These are phyloP conservation scores for Domatiomyces globalis DNA, from an alignment of 2,329 filamentous ascomycete species.

Conservation along the genomic window DNA sequence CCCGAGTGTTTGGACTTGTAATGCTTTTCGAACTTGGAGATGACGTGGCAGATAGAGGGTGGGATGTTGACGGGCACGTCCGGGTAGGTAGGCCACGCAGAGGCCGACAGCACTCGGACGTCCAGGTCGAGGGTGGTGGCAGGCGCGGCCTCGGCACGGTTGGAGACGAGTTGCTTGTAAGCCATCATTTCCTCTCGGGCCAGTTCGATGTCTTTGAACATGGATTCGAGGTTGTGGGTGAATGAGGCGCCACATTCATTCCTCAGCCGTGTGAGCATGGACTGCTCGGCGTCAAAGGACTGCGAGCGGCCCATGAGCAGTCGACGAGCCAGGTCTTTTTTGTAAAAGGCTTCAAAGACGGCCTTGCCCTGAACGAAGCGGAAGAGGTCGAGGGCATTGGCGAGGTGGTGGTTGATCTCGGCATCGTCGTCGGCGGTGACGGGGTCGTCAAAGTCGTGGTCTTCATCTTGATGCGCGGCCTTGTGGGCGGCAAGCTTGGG, in stretches of 20 bases:
- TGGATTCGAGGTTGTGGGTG: constrained; percentile 93
- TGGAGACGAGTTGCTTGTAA: constrained; percentile 57
- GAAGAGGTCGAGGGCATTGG: constrained; percentile 87
- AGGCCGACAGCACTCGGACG: constrained; percentile 79
- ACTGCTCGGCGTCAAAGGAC: constrained; percentile 86
- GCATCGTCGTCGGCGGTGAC: constrained; percentile 30
- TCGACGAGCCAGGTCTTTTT: constrained; percentile 82
- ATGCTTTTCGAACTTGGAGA: constrained; percentile 67
- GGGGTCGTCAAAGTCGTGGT: constrained; percentile 42
- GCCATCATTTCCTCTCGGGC: constrained; percentile 84
- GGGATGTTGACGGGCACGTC: constrained; percentile 65
- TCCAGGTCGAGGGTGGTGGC: constrained; percentile 49
- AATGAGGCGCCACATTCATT: constrained; percentile 88
- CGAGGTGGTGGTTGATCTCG: constrained; percentile 81
- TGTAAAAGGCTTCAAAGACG: constrained; percentile 98
- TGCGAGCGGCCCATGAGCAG: constrained; percentile 85
- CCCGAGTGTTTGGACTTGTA: constrained; percentile 86
- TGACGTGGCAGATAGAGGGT: constrained; percentile 56
- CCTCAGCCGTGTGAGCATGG: constrained; percentile 84
- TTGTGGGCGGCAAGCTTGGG: constrained; percentile 48
- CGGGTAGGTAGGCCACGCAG: constrained; percentile 85
- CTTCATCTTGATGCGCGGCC: constrained; percentile 45
- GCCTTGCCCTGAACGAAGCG: constrained; percentile 95
- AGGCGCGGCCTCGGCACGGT: constrained; percentile 40
- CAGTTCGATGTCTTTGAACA: constrained; percentile 98